Base-by-base conservation (phyloP, 1,139 yeast genomes). In the Pneumocystis sp. region DNA sequence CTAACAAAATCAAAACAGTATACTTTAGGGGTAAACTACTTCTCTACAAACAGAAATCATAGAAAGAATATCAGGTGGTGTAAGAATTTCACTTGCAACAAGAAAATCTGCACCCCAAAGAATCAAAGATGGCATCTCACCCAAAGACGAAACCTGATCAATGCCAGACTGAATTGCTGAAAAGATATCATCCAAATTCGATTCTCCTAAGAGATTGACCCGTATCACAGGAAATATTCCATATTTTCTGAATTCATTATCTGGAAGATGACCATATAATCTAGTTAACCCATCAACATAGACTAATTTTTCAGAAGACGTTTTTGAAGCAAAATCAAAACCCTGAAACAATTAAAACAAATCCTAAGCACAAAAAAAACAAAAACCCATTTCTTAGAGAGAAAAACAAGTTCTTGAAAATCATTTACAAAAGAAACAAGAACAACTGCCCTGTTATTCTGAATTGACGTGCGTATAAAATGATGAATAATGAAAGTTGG, bases 361-460 rank as follows among this genome's bases (percentile, higher is more conserved):
- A 50, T 17, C 5, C 15, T 4, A 15, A 65, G 6, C 56, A 65
- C 64, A 3, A 61, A 34, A 57, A 12, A 34, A 21, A 4, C 3
- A 2, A 17, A 25, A 62, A 64, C 69, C n/a, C 61, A 17, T 61
- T 67, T 67, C 44, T 56, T 60, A 12, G 66, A 57, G 25, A 64
- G 42, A 56, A 61, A 25, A 8, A 37, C 3, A 39, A 67, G 63
- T 57, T 67, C 67, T 15, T 64, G 61, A n/a, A 64, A 31, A 34
- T 65, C 64, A 35, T 67, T 65, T 31, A 31, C 1, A 57, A 67
- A 67, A 42, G 69, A 65, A n/a, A 67, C 62, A 35, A 65, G 63
- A n/a, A 67, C 64, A 17, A 67, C 68, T 39, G 34, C 61, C 42
- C 50, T 19, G 15, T 37, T 34, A 34, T 29, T 44, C 21, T 50